Evolutionary conservation across 805 yeast species (phyloP).

Genomic region (Myxozyma kluyveri): DNA sequence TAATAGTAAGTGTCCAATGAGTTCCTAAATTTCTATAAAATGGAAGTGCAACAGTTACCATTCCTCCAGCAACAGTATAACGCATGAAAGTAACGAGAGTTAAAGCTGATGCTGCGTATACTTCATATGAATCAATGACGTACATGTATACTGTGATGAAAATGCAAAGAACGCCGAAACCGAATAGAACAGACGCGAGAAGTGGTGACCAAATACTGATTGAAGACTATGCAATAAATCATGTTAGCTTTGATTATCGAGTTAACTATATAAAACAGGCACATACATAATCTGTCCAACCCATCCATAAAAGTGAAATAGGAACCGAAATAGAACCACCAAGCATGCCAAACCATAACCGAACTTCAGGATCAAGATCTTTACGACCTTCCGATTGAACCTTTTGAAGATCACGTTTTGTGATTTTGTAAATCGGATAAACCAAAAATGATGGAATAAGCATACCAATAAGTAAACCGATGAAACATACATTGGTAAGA

Average conservation of each 20-base stretch:
- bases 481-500: constrained; percentile 15
- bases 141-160: constrained; percentile 45
- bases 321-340: constrained; percentile 49
- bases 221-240: constrained; percentile 38
- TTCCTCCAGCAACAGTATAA: constrained; percentile 50
- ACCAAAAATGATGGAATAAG: constrained; percentile 11
- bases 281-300: constrained; percentile 49
- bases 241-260: neutral
- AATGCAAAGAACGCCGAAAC: constrained; percentile 41
- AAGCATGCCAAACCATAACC: constrained; percentile 51
- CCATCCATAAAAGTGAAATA: constrained; percentile 51
- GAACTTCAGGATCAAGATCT: constrained; percentile 46
- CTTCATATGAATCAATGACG: constrained; percentile 45
- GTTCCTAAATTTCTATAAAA: constrained; percentile 51
- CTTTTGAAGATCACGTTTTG: constrained; percentile 7
- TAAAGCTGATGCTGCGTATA: constrained; percentile 68
- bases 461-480: constrained; percentile 22
- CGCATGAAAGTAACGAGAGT: constrained; percentile 71
- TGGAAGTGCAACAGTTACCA: constrained; percentile 54
- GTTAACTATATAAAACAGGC: constrained; percentile 40
- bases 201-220: constrained; percentile 43
- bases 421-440: constrained; percentile 15
- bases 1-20: constrained; percentile 42
- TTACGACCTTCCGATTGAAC: constrained; percentile 15
- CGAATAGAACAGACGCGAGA: constrained; percentile 54